Base-by-base conservation (phyloP, 495 filamentous ascomycete species). In the Penicillium atrosanguineum region DNA sequence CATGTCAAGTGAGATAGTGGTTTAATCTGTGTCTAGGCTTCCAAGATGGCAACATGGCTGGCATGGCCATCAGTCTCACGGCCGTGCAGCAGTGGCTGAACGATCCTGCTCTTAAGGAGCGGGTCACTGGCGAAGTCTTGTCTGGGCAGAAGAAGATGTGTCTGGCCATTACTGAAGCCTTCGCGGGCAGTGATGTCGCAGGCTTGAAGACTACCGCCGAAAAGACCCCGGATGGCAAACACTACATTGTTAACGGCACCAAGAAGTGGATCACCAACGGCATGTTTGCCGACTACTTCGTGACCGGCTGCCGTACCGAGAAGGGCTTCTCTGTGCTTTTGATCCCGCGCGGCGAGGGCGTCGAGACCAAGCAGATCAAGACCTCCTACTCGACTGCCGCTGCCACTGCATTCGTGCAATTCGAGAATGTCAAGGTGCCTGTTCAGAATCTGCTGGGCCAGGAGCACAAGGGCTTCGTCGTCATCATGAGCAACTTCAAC, bases 221-320 rank as follows among this genome's bases (percentile, higher is more conserved):
- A 53, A 89, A 91, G 77, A 92, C 87, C 14, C 74, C 86, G 9
- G 90, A 93, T 68, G 89, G 90, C 46, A 89, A 88, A 65, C 79
- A 89, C 70, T 95, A 91, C 67, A 86, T 93, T 55, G 82, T 95
- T 56, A 91, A 90, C 69, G 90, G 90, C 53, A 93, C 88, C 59
- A 95, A 93, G 79, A 93, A 93, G 73, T 95, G 90, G 89, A 93
- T 93, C 72, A 95, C 90, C 37, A 95, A 95, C 76, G 90, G 89
- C 53, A 84, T 85, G 71, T 93, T 84, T 68, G 77, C 75, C 58
- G 89, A 93, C 68, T 93, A 91, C 73, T 95, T 95, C 63, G 87
- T 93, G 45, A 84, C 82, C 16, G 90, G 85, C 31, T 91, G 90
- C 64, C 83, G 82, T 59, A 95, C 90, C 3, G 86, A 84, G 43